Evolutionary conservation across 2,329 filamentous ascomycete species (phyloP).

Genomic region (Phialocephala sp.): DNA sequence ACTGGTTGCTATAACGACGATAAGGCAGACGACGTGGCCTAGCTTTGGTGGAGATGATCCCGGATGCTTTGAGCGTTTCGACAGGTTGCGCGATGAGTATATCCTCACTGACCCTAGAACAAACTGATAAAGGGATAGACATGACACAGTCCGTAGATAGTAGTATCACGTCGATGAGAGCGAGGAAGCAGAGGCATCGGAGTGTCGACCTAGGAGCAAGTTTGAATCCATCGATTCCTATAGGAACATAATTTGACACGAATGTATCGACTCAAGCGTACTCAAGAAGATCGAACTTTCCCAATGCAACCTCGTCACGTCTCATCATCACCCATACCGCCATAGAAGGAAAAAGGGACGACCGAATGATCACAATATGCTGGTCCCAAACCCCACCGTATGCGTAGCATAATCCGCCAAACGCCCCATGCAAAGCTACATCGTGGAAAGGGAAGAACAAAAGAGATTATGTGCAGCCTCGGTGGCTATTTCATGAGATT

Average conservation of each 20-base stretch:
- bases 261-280: constrained; percentile 30
- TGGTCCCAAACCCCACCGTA: constrained; percentile 30
- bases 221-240: constrained; percentile 29
- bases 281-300: constrained; percentile 27
- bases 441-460: constrained; percentile 34
- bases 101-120: neutral
- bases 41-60: too few relatives aligned
- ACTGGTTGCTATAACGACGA: neutral
- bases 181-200: neutral
- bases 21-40: neutral
- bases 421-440: constrained; percentile 33
- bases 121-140: neutral
- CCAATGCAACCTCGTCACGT: constrained; percentile 26
- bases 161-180: neutral
- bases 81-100: neutral
- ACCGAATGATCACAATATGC: constrained; percentile 25
- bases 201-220: neutral
- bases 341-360: constrained; percentile 20
- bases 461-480: constrained; percentile 30
- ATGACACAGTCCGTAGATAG: neutral
- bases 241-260: constrained; percentile 34
- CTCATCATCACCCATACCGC: constrained; percentile 25
- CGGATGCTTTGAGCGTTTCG: neutral
- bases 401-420: constrained; percentile 26
- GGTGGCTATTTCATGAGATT: constrained; percentile 13